Conservation (phyloP, 116 monocot genomes). For the Trichopus zeylanicus region DNA sequence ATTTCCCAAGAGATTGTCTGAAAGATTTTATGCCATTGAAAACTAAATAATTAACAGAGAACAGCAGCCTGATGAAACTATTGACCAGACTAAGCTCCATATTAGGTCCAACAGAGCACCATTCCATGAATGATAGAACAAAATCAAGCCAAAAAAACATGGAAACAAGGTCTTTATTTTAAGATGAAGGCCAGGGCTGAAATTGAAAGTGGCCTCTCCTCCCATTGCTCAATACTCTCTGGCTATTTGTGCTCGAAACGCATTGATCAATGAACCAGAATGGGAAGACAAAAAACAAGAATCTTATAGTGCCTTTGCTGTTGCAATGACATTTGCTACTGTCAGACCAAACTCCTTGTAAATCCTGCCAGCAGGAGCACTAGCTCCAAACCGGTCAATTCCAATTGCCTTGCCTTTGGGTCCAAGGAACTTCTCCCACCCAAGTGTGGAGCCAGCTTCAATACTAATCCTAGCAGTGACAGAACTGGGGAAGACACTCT, state of each 20-base stretch:
- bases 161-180: not conserved
- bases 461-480: slow-evolving; percentile 76
- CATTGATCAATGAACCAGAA: not conserved
- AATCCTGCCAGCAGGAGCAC: slow-evolving; percentile 87
- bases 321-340: slow-evolving; percentile 54
- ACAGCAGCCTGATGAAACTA: too few species aligned
- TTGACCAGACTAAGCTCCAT: too few species aligned
- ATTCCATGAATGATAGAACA: not conserved
- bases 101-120: not conserved
- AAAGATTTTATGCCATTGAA: not conserved
- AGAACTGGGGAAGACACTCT: slow-evolving; percentile 63
- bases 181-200: not conserved
- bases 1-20: not conserved
- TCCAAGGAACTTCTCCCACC: slow-evolving; percentile 79
- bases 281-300: not conserved
- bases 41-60: not conserved
- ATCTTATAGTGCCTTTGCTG: slow-evolving; percentile 56
- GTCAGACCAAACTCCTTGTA: slow-evolving; percentile 92
- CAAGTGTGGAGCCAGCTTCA: slow-evolving; percentile 87
- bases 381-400: slow-evolving; percentile 84
- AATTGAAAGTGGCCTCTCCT: not conserved
- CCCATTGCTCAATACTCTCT: not conserved
- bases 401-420: slow-evolving; percentile 76
- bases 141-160: not conserved
- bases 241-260: not conserved